Base-by-base conservation (phyloP, 2,329 filamentous ascomycete species). In the Elsinoe perseae region DNA sequence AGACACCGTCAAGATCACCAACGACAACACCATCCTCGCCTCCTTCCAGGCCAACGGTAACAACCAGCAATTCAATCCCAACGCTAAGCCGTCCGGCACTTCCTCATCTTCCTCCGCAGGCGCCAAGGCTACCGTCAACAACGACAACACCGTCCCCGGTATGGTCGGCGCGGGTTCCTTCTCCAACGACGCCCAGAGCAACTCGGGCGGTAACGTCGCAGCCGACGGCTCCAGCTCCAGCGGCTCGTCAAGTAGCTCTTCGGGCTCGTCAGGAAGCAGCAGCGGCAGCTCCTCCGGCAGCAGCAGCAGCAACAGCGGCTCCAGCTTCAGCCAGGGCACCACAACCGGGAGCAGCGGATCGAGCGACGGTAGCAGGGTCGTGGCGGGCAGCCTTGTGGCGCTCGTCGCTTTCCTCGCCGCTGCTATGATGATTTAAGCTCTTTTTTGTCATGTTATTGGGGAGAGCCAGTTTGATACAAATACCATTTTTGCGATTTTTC, bases 11-110 rank as follows among this genome's bases (percentile, higher is more conserved):
- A 73, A 83, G 54, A 84, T 95, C 66, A 84, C 85, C 62, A 75
- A 91, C 70, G 84, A 90, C 68, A 69, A 77, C 52, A 93, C 90
- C 50, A 75, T 89, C 10, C 79, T 98, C 27, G 85, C 83, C 61
- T 93, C 87, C 21, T 81, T 97, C 60, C 74, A 84, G 54, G 91
- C 83, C n/a, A 89, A 87, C 1, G 93, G 93, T 54, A 78, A 85
- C 40, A 79, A 97, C 67, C 88, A 77, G 14, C 73, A 74, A 20
- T 75, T 76, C 40, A 69, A 72, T 52, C 69, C 75, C 9, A 67
- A 71, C 30, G 66, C 72, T 23, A 66, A 67, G 8, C 44, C 64
- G 1, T 59, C 59, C 20, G 62, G 61, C 12, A 44, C 62, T 4
- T 61, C 66, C 10, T 65, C 68, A 12, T 61, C 61, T 25, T 59